A percentile compares a stretch with the other conserved stretches of the same genome.
Evolutionary conservation across 208 protist species (phyloP).

Genomic region (Polymyxa betae): DNA sequence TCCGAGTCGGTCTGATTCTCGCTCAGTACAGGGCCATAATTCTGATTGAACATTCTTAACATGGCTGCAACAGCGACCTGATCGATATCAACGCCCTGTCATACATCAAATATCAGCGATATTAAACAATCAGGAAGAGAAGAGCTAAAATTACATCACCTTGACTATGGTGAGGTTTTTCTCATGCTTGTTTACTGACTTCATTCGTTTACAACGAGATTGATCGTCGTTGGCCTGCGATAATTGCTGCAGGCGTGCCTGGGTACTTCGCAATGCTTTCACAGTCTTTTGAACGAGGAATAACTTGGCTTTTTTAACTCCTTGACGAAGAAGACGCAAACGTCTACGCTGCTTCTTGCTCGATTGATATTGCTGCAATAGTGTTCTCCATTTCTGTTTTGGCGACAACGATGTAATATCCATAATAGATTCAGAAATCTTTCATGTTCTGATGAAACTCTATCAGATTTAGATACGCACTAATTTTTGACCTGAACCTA

Average conservation of each 20-base stretch:
- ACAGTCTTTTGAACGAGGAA: constrained; percentile 12
- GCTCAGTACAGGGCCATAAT: not conserved
- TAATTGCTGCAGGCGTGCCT: not conserved
- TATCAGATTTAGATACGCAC: no score
- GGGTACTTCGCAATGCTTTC: not conserved
- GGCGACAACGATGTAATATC: no score
- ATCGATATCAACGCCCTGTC: constrained; percentile 28
- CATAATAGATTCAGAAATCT: no score
- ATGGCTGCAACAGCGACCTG: constrained; percentile 5
- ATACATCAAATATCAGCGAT: not conserved
- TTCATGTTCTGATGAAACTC: no score
- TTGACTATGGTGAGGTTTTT: not conserved
- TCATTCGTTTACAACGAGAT: not conserved
- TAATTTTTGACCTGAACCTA: no score
- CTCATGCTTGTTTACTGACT: not conserved
- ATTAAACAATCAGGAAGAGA: not conserved
- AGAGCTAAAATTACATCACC: not conserved
- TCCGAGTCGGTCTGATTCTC: not conserved
- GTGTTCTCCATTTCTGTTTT: not conserved
- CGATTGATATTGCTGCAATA: not conserved
- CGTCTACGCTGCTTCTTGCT: not conserved
- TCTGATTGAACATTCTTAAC: not conserved
- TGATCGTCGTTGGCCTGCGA: not conserved
- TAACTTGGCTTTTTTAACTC: constrained; percentile 13
- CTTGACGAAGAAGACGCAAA: not conserved